phyloP scores from a whole-genome alignment of 345 rosid species.

The Citrus cavaleriei region DNA sequence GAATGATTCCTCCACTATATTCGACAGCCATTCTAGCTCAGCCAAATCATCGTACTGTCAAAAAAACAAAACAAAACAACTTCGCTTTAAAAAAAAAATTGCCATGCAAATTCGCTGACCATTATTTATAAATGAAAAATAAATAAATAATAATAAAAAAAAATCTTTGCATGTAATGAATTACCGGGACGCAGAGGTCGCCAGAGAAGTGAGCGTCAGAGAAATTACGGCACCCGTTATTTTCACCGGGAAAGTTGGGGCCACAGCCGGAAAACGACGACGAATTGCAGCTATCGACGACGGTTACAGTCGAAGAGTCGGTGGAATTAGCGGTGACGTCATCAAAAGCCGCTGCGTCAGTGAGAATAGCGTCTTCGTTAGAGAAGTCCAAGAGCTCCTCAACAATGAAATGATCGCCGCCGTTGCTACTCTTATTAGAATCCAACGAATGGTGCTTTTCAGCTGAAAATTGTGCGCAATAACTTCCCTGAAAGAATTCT shows the following conservation, averaged over 20 bases:
- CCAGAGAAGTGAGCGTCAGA: conserved; percentile 48
- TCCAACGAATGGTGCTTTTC: conserved; percentile 37
- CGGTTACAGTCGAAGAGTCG: conserved; percentile 52
- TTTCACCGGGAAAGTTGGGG: conserved; percentile 32
- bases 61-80: background rate
- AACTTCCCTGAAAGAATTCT: conserved; percentile 24
- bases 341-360: conserved; percentile 28
- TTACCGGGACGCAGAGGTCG: conserved; percentile 93
- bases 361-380: conserved; percentile 55
- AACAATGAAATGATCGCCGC: conserved; percentile 67
- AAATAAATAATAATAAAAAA: too few species aligned
- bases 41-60: conserved; percentile 83
- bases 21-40: conserved; percentile 96
- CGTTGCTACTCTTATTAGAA: conserved; percentile 16
- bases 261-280: conserved; percentile 38
- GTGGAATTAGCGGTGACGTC: conserved; percentile 37
- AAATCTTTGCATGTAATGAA: conserved; percentile 5
- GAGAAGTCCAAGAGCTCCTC: conserved; percentile 92
- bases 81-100: conserved; percentile 7
- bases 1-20: conserved; percentile 91
- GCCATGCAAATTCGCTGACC: conserved; percentile 8
- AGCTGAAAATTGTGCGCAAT: conserved; percentile 29
- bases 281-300: conserved; percentile 66
- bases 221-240: conserved; percentile 31
- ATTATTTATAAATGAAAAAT: background rate